Conservation (phyloP, 306 rosid genomes). For the Acacia melanoxylon region DNA sequence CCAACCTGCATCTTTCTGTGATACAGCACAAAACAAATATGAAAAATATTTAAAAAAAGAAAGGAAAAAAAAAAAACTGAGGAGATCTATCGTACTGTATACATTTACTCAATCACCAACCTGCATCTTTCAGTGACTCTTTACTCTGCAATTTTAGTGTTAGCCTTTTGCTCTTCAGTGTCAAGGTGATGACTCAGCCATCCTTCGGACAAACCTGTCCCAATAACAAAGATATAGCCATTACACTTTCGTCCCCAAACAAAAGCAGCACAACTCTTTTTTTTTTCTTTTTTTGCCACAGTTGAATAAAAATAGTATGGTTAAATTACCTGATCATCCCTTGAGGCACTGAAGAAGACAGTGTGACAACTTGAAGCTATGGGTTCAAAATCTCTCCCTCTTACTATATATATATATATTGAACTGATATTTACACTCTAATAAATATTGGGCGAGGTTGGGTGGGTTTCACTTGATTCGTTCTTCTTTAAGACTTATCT, state of each 20-base stretch:
- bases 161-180: neutral
- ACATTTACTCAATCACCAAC: neutral
- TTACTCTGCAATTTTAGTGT: neutral
- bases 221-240: neutral
- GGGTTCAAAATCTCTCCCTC: neutral
- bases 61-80: too few species aligned
- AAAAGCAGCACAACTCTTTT: neutral
- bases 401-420: neutral
- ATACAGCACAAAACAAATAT: too few species aligned
- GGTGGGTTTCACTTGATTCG: slow-evolving; percentile 40
- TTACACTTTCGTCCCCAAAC: neutral
- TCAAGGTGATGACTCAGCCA: neutral
- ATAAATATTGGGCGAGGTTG: neutral
- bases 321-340: slow-evolving; percentile 24
- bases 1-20: too few species aligned
- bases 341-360: neutral
- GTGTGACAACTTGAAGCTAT: neutral
- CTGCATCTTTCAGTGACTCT: neutral
- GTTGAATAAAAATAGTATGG: neutral
- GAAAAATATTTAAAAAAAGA: too few species aligned
- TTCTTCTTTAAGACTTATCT: slow-evolving; percentile 51
- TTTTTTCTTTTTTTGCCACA: neutral
- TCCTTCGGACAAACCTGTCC: slow-evolving; percentile 23
- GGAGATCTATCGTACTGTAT: neutral
- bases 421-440: neutral